Evolutionary conservation across 495 filamentous ascomycete genomes (phyloP).

Genomic region (Aspergillus avenaceus): DNA sequence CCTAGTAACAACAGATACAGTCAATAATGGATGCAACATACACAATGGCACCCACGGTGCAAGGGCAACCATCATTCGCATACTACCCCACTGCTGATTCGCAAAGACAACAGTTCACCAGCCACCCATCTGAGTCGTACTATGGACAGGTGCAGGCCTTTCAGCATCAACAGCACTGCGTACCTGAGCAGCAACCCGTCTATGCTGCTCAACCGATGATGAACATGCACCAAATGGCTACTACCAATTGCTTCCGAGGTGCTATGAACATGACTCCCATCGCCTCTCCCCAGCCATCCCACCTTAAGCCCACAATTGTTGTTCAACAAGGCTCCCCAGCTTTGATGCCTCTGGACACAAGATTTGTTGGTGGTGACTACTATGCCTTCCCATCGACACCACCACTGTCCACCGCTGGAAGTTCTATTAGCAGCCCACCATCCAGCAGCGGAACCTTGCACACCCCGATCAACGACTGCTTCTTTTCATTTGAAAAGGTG

Average conservation of each 20-base stretch:
- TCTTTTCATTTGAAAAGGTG: slow-evolving; percentile 68
- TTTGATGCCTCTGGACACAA: slow-evolving; percentile 74
- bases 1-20: slow-evolving; percentile 7
- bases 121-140: slow-evolving; percentile 58
- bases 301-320: slow-evolving; percentile 71
- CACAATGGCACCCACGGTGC: slow-evolving; percentile 46
- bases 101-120: slow-evolving; percentile 78
- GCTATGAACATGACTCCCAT: slow-evolving; percentile 65
- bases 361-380: slow-evolving; percentile 61
- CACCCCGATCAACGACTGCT: slow-evolving; percentile 77
- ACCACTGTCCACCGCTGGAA: slow-evolving; percentile 78
- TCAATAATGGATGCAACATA: slow-evolving; percentile 56
- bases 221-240: slow-evolving; percentile 71
- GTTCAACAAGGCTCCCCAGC: slow-evolving; percentile 66
- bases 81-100: slow-evolving; percentile 81
- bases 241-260: slow-evolving; percentile 55
- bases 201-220: slow-evolving; percentile 47
- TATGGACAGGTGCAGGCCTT: slow-evolving; percentile 44
- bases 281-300: slow-evolving; percentile 72
- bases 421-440: slow-evolving; percentile 82
- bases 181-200: slow-evolving; percentile 31
- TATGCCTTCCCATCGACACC: slow-evolving; percentile 84
- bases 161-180: slow-evolving; percentile 35
- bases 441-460: slow-evolving; percentile 70
- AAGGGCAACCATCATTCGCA: slow-evolving; percentile 80